Percentiles rank a stretch among this genome's conserved stretches.
Evolutionary conservation across 257 asterid species (phyloP).

Genomic region (Oldenlandia corymbosa): DNA sequence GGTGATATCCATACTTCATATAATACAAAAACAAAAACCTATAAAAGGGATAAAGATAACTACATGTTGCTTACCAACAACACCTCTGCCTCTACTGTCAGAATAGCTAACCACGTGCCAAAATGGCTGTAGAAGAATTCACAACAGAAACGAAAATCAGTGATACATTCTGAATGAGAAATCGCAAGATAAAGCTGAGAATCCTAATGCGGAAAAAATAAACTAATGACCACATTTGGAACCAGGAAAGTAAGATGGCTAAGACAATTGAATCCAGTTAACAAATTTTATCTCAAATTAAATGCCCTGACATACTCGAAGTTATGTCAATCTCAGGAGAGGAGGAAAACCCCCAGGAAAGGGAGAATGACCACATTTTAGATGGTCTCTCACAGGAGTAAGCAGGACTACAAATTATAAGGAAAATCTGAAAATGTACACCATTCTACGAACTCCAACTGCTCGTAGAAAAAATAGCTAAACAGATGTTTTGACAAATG

Average conservation of each 20-base stretch:
- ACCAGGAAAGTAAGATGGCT: neutral
- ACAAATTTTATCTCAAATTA: neutral
- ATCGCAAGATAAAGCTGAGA: neutral
- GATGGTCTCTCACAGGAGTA: neutral
- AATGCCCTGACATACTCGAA: neutral
- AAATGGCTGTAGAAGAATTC: conserved; percentile 65
- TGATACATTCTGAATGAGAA: neutral
- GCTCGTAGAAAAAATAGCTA: neutral
- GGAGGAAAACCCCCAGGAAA: neutral
- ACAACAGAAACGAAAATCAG: neutral
- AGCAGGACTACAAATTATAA: too few species aligned
- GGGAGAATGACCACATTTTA: neutral
- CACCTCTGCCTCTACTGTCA: conserved; percentile 79
- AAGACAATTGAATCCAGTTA: neutral
- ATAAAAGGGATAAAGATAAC: conserved; percentile 8
- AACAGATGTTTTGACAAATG: neutral
- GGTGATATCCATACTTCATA: conserved; percentile 13
- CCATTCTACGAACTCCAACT: neutral
- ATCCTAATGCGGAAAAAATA: neutral
- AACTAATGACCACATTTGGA: neutral
- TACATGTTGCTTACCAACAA: conserved; percentile 65
- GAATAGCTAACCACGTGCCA: conserved; percentile 72
- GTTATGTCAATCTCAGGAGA: neutral
- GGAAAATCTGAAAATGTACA: neutral
- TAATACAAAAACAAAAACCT: neutral